phyloP scores from a whole-genome alignment of 1,284 basidiomycete genomes.

The Naganishia albida region DNA sequence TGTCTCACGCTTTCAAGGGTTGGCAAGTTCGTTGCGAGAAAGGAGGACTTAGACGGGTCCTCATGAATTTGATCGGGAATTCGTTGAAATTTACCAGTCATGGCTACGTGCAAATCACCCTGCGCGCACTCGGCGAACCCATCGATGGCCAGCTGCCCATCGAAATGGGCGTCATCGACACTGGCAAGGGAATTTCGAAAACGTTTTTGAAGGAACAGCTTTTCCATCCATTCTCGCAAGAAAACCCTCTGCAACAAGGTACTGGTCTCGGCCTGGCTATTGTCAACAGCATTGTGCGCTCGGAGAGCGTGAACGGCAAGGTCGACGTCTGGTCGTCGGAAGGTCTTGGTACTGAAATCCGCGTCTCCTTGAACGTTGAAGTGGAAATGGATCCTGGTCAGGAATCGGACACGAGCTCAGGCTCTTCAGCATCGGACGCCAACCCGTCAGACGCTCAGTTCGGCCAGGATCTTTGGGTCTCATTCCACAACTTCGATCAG shows the following conservation, averaged over 20 bases:
- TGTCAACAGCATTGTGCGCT: conserved; percentile 81
- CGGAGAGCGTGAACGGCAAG: conserved; percentile 82
- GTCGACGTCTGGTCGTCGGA: conserved; percentile 62
- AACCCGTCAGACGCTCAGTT: conserved; percentile 6
- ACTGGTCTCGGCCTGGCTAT: conserved; percentile 96
- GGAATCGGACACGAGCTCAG: conserved; percentile 18
- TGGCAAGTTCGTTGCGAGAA: conserved; percentile 89
- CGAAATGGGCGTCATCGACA: conserved; percentile 84
- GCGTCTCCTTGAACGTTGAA: conserved; percentile 79
- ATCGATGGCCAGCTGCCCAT: conserved; percentile 67
- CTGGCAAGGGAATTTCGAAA: conserved; percentile 89
- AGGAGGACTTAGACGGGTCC: conserved; percentile 82
- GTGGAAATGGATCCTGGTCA: conserved; percentile 46
- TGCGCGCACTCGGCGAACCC: conserved; percentile 68
- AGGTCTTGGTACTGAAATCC: conserved; percentile 89
- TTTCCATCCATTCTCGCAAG: conserved; percentile 94
- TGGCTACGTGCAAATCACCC: conserved; percentile 82
- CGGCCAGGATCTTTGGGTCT: conserved; percentile 53
- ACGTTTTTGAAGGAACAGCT: conserved; percentile 90
- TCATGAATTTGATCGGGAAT: conserved; percentile 96
- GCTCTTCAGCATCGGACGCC: neutral
- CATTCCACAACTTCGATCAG: conserved; percentile 72
- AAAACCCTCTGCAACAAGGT: conserved; percentile 69
- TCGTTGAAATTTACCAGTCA: conserved; percentile 78
- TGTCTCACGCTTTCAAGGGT: conserved; percentile 59